phyloP scores from a whole-genome alignment of 2,329 filamentous ascomycete genomes.

The Coniella lustricola region DNA sequence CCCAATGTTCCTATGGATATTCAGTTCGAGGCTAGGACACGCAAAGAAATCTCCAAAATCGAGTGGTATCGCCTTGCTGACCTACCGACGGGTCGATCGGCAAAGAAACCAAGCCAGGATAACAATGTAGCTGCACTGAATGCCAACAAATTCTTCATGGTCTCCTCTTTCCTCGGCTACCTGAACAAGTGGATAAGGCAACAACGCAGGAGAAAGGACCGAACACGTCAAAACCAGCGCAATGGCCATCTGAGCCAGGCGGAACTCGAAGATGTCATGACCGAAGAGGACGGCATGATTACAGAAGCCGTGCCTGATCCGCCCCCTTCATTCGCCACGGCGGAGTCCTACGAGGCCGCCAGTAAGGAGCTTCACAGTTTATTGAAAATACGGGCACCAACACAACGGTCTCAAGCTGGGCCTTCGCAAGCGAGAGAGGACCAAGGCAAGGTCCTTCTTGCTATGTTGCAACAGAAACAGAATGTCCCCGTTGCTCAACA shows the following conservation, averaged over 20 bases:
- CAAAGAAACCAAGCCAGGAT: conserved; percentile 54
- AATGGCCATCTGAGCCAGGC: conserved; percentile 32
- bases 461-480: conserved; percentile 40
- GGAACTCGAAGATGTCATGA: conserved; percentile 48
- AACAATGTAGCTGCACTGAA: conserved; percentile 51
- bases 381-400: conserved; percentile 48
- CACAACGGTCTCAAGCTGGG: conserved; percentile 38
- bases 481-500: conserved; percentile 19
- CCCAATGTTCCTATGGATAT: conserved; percentile 82
- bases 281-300: conserved; percentile 53
- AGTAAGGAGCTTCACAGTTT: conserved; percentile 47
- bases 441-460: conserved; percentile 46
- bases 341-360: conserved; percentile 32
- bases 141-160: conserved; percentile 94
- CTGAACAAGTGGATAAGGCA: conserved; percentile 87
- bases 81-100: conserved; percentile 67
- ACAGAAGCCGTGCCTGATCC: conserved; percentile 31
- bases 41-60: conserved; percentile 97
- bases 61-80: conserved; percentile 90
- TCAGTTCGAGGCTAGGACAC: conserved; percentile 78
- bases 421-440: conserved; percentile 21
- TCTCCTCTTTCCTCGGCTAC: conserved; percentile 80
- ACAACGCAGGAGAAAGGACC: conserved; percentile 71
- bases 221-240: conserved; percentile 2
- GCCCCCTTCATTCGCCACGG: conserved; percentile 24